Conservation (phyloP, 2,329 filamentous ascomycete genomes). For the Bisporella sp. region DNA sequence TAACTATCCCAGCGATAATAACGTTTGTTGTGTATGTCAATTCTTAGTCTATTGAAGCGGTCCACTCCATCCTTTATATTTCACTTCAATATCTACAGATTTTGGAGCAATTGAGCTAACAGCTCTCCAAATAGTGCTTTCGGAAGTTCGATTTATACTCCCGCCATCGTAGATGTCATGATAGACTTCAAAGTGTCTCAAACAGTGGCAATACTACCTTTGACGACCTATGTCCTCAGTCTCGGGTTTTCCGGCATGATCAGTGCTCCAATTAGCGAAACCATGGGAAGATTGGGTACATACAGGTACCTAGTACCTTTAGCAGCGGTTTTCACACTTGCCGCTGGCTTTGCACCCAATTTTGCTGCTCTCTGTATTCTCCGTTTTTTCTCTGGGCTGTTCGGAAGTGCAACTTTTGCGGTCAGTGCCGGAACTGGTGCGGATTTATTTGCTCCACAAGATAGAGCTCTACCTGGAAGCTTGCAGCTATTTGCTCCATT, state of each 20-base stretch:
- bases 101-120: neutral
- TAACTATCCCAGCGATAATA: neutral
- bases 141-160: constrained; percentile 46
- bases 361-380: constrained; percentile 45
- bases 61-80: too few relatives aligned
- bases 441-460: constrained; percentile 10
- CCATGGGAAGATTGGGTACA: constrained; percentile 45
- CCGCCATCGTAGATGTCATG: constrained; percentile 39
- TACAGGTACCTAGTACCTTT: constrained; percentile 40
- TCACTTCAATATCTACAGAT: too few relatives aligned
- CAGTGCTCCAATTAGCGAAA: constrained; percentile 53
- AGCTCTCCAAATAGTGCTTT: constrained; percentile 35
- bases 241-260: constrained; percentile 52
- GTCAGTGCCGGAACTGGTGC: constrained; percentile 10
- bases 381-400: constrained; percentile 50
- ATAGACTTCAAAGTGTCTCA: constrained; percentile 45
- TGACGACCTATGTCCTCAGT: constrained; percentile 53
- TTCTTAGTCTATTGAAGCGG: neutral
- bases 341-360: constrained; percentile 42
- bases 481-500: constrained; percentile 12
- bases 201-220: constrained; percentile 48
- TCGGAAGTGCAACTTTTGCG: constrained; percentile 7
- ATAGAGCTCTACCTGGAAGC: constrained; percentile 4
- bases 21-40: neutral
- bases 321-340: constrained; percentile 48